Base-by-base conservation (phyloP, 2,329 filamentous ascomycete species). In the Emmonsiellopsis sp. region DNA sequence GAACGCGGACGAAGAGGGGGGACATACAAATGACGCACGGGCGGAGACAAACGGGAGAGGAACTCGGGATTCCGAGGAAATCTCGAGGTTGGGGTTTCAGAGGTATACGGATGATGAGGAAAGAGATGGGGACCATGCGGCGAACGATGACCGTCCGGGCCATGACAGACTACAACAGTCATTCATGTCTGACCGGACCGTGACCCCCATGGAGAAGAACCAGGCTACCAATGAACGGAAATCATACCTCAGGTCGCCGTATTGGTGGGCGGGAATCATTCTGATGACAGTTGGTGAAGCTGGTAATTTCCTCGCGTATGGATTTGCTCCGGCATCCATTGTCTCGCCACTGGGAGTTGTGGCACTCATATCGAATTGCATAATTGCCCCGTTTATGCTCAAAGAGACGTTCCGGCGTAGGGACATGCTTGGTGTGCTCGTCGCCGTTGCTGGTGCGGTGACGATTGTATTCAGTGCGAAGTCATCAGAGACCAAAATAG, bases 341-440 rank as follows among this genome's bases (percentile, higher is more conserved):
- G 93, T 98, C 42, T 96, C 91, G 36, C 93, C 93, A 0, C 77
- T 98, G 5, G 93, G 93, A 8, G 93, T 98, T n/a, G 93, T 98
- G 10, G 93, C 93, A 2, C 76, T 98, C 57, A 85, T 98, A 45
- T 95, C 91, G 44, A 98, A 98, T 71, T 98, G 93, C 70, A 82
- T 98, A 56, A 95, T 98, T 66, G 93, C 93, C 2, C 93, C 93
- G 0, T 84, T 93, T 57, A 84, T 98, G 77, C 85, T 98, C 60
- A 91, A 95, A 65, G 93, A 98, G 72, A 79, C 77, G 49, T 96
- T 98, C 64, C 85, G 93, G 36, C 78, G 78, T 61, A 82, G 89
- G 49, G 93, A 98, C 69, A 86, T 90, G 46, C 83, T 88, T 73
- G 93, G 93, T 8, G 92, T 98, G 5, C 68, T 95, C 32, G 82